phyloP scores from a whole-genome alignment of 495 filamentous ascomycete species.

The Jackrogersella multiformis region DNA sequence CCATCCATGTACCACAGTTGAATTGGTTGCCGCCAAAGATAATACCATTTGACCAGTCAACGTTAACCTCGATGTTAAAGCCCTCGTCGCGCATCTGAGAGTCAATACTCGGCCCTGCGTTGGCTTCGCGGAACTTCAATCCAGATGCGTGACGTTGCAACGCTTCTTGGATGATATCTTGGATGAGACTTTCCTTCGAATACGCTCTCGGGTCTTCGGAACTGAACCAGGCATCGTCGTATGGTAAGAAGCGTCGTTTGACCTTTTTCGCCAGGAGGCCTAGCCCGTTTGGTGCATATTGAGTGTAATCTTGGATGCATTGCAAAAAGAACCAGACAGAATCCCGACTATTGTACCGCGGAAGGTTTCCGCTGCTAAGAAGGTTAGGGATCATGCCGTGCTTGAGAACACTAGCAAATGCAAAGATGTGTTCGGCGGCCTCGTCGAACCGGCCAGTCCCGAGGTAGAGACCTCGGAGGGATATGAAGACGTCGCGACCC shows the following conservation, averaged over 20 bases:
- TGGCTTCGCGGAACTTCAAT: conserved; percentile 91
- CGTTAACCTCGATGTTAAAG: conserved; percentile 87
- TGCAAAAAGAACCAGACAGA: conserved; percentile 98
- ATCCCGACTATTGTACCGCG: conserved; percentile 96
- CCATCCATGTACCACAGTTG: conserved; percentile 99
- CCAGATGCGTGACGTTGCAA: conserved; percentile 90
- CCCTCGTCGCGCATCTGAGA: conserved; percentile 92
- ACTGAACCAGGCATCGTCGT: conserved; percentile 92
- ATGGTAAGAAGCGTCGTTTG: conserved; percentile 88
- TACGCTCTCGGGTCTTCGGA: conserved; percentile 85
- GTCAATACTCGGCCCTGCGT: conserved; percentile 87
- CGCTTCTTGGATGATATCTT: conserved; percentile 92
- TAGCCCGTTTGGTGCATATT: conserved; percentile 81
- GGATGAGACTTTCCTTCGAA: conserved; percentile 78
- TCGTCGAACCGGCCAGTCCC: conserved; percentile 88
- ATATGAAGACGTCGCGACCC: conserved; percentile 98
- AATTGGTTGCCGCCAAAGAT: conserved; percentile 92
- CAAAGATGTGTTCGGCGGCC: conserved; percentile 91
- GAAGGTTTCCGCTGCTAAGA: conserved; percentile 82
- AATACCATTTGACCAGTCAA: conserved; percentile 92
- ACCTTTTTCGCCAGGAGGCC: conserved; percentile 78
- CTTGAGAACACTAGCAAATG: conserved; percentile 96
- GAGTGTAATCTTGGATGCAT: conserved; percentile 90
- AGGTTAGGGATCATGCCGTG: conserved; percentile 99
- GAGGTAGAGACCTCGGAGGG: conserved; percentile 86